phyloP scores from a whole-genome alignment of 139 green algal genomes.

The Diplosphaera chodatii region DNA sequence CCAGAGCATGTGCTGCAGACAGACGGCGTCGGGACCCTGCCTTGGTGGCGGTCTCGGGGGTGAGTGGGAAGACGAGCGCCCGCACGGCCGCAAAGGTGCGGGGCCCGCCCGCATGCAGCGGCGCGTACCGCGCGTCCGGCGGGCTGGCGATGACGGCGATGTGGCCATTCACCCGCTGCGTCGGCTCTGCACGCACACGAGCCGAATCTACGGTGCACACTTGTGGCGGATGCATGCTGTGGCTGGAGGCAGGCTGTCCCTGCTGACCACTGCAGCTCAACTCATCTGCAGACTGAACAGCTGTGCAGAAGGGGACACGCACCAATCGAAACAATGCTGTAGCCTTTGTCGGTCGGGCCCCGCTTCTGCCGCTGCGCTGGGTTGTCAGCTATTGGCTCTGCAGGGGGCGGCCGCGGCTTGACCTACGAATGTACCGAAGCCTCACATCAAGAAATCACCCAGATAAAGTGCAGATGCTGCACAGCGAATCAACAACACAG shows the following conservation, averaged over 20 bases:
- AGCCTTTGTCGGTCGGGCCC: background rate
- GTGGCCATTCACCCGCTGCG: constrained; percentile 11
- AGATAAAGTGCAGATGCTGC: too few species aligned
- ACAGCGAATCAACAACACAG: too few species aligned
- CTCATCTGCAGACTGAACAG: too few species aligned
- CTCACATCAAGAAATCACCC: background rate
- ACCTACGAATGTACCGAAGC: background rate
- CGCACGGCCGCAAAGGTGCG: constrained; percentile 7
- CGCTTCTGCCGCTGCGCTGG: background rate
- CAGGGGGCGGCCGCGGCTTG: too few species aligned
- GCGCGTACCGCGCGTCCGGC: constrained; percentile 34
- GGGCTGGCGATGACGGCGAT: constrained; percentile 36
- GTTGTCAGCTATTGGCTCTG: background rate
- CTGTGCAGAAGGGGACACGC: background rate
- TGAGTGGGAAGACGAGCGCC: constrained; percentile 28
- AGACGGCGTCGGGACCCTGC: background rate
- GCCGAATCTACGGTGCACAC: too few species aligned
- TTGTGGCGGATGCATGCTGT: too few species aligned
- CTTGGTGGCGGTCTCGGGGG: background rate
- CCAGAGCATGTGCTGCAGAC: too few species aligned
- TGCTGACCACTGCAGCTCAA: too few species aligned
- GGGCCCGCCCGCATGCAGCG: background rate
- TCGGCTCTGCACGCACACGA: constrained; percentile 1
- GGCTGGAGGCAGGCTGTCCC: too few species aligned
- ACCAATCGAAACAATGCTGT: background rate